Percentiles rank a stretch among this genome's conserved stretches.
Conservation (phyloP, 192 early-diverging fungal species). For the Entomortierella parvispora region DNA sequence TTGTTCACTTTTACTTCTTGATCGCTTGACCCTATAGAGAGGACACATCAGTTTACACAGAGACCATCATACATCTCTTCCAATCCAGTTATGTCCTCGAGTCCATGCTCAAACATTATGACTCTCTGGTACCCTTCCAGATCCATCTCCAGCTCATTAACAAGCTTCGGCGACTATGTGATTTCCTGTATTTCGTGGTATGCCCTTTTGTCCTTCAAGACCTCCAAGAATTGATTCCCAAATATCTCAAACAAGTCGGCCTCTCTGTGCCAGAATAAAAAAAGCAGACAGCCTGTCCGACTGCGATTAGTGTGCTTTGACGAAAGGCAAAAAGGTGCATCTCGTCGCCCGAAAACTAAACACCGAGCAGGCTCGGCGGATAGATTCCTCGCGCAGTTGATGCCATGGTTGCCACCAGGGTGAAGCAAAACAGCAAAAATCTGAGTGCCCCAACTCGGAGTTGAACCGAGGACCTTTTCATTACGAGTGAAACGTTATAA, state of each 20-base stretch:
- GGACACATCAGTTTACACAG: constrained; percentile 34
- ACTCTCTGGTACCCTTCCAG: constrained; percentile 17
- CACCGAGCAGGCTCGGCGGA: too few relatives aligned
- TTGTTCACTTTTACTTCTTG: too few relatives aligned
- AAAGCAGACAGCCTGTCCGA: too few relatives aligned
- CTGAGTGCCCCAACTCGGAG: not conserved
- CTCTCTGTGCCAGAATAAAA: constrained; percentile 28
- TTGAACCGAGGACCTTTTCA: not conserved
- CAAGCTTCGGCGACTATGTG: constrained; percentile 41
- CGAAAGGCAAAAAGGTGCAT: too few relatives aligned
- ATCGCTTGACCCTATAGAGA: constrained; percentile 12
- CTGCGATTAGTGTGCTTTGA: too few relatives aligned
- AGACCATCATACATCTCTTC: constrained; percentile 23
- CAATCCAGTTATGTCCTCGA: constrained; percentile 35
- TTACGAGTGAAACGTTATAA: constrained; percentile 6
- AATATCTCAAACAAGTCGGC: constrained; percentile 53
- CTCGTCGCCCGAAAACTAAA: too few relatives aligned
- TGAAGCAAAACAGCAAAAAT: too few relatives aligned
- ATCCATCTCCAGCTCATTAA: constrained; percentile 40
- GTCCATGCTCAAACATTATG: constrained; percentile 33
- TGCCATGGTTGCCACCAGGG: too few relatives aligned
- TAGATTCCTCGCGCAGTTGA: too few relatives aligned
- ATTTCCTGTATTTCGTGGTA: constrained; percentile 51
- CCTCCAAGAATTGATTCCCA: constrained; percentile 44
- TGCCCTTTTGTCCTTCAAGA: constrained; percentile 58